Conservation (phyloP, 345 rosid genomes). For the Melastoma malabathricum region DNA sequence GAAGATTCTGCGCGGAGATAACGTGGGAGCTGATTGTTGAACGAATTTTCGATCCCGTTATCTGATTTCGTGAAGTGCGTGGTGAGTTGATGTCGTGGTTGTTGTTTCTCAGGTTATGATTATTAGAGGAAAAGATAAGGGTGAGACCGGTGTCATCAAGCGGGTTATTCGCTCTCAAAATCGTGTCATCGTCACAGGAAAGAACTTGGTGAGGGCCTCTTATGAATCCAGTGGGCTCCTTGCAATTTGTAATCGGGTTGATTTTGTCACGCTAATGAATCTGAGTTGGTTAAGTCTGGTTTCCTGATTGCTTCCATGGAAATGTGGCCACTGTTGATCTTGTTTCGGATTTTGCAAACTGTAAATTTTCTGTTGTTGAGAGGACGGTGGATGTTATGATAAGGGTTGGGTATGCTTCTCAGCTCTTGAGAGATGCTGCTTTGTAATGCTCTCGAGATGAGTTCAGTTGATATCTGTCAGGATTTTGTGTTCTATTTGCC, state of each 20-base stretch:
- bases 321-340: too few species aligned
- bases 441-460: neutral
- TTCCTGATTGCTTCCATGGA: too few species aligned
- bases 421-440: neutral
- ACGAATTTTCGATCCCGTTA: neutral
- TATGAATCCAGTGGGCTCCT: neutral
- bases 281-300: neutral
- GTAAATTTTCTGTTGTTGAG: too few species aligned
- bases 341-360: too few species aligned
- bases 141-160: slow-evolving; percentile 63
- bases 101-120: slow-evolving; percentile 50
- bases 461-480: neutral
- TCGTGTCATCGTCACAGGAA: slow-evolving; percentile 79
- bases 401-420: neutral
- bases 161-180: slow-evolving; percentile 77
- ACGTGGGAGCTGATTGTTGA: slow-evolving; percentile 30
- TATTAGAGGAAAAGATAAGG: slow-evolving; percentile 77
- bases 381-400: too few species aligned
- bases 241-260: neutral
- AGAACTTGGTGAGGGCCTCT: slow-evolving; percentile 49
- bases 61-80: neutral
- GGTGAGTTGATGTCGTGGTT: neutral
- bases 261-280: neutral
- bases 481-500: neutral
- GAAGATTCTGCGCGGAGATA: slow-evolving; percentile 90